Evolutionary conservation across 2,329 filamentous ascomycete species (phyloP), one percentile per base, ranked within the genome.

Genomic region (Sclerotinia borealis): DNA sequence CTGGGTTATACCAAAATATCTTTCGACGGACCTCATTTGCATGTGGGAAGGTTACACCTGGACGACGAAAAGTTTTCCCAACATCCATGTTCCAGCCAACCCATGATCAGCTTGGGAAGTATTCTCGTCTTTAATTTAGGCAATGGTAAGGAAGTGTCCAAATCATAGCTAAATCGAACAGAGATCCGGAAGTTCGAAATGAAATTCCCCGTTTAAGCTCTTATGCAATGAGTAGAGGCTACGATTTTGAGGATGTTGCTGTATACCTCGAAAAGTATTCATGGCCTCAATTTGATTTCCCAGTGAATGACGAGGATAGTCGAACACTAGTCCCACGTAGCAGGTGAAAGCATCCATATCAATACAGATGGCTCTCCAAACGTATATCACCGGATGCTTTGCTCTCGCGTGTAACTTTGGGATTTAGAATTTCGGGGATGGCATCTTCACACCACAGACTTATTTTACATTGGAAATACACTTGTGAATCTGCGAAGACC

Each of bases 21-120:
- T 58, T 39, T 45, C 27, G 39, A 58, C 54, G 25, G 27, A 45
- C 34, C 11, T 9, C 10, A n/a, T 47, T 5, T 17, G 7, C 4
- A 13, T 5, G 9, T 48, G 41, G 41, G 25, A 59, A 47, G 15
- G 4, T 25, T 17, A 59, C 41, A n/a, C 39, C 19, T 19, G 27
- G 39, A 36, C 55, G 55, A 27, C 29, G 39, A 45, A 59, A 48
- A 15, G 6, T 36, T 5, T 48, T 7, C 17, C 41, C 41, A 25
- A 22, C 19, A 19, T 59, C 41, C 41, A 48, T 37, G 10, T 59
- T 55, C 50, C 59, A 62, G 17, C 51, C 63, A 19, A 29, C 39
- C 63, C 63, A 64, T 25, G 52, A 43, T 50, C 59, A 58, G 17
- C 59, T 62, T 25, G 58, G 63, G 22, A 62, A 64, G 11, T 45